Base-by-base conservation (phyloP, 805 yeast genomes). In the Zygotorulaspora chibaensis region DNA sequence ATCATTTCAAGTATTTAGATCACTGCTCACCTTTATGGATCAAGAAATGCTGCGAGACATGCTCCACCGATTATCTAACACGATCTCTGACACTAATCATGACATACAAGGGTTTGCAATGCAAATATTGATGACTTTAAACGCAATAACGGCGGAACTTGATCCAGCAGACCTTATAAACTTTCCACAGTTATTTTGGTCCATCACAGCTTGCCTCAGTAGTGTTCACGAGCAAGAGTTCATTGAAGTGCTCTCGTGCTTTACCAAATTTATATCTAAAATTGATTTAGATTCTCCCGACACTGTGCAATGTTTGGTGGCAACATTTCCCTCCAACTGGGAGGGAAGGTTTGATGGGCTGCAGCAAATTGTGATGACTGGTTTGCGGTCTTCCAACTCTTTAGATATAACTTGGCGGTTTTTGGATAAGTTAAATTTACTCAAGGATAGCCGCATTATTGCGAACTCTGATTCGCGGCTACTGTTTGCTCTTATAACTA, bases 91-190 rank as follows among this genome's bases (percentile, higher is more conserved):
- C 62, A 88, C 83, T 34, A 80, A 88, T 9, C 69, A 79, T 0
- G 99, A 93, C 55, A 90, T 93, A 31, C 98, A 91, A 66, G 96
- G 96, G 0, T 95, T 95, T 66, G 83, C 97, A 0, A 87, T 93
- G 90, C 99, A 93, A 66, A 93, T 93, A 44, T 69, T 93, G 52
- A 91, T 93, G 97, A 91, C 99, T 0, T 66, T 93, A 56, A 89
- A 91, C 68, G 96, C 97, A 0, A 81, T 89, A 11, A 86, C 91
- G 1, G 93, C 96, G 0, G 95, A 88, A 57, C 68, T 89, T 37
- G 86, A 83, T 54, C 76, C 91, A 8, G 85, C 80, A 31, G 83
- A 85, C 53, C 69, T 93, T 49, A 83, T 87, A 45, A 85, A 87
- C 52, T 88, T 84, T 64, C 98, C 99, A 0, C 97, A 90, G 60